Percentiles rank a stretch among this genome's conserved stretches.
These are phyloP conservation scores for Hyaloscypha hepaticicola DNA, from an alignment of 495 filamentous ascomycete species.

Conservation along the genomic window DNA sequence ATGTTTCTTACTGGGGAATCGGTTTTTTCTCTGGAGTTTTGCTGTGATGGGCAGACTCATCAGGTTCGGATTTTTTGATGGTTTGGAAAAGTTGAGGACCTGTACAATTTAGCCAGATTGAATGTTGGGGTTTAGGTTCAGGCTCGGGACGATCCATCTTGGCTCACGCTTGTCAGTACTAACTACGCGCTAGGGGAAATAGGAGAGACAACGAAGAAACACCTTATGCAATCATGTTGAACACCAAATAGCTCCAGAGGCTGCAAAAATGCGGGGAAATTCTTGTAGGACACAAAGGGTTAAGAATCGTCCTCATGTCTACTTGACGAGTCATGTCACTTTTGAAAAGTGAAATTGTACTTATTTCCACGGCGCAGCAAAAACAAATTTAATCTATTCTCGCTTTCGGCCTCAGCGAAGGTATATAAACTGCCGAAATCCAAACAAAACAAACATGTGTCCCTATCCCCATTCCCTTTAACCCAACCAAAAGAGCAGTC, in stretches of 20 bases:
- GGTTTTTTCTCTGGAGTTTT: background rate
- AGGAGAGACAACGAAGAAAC: background rate
- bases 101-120: no score
- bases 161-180: background rate
- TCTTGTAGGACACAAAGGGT: background rate
- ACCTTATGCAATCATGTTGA: background rate
- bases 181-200: background rate
- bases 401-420: no score
- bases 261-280: background rate
- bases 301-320: background rate
- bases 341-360: no score
- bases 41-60: background rate
- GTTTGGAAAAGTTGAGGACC: no score
- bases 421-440: no score
- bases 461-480: no score
- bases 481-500: no score
- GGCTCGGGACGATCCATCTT: background rate
- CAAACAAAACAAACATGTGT: no score
- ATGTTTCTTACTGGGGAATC: background rate
- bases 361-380: no score
- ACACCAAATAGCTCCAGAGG: background rate
- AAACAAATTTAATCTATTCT: no score
- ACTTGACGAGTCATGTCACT: background rate
- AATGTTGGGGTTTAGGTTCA: background rate
- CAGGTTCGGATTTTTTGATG: no score